These are phyloP conservation scores for Tetracladium marchalianum DNA, from an alignment of 495 filamentous ascomycete genomes.

Conservation along the genomic window DNA sequence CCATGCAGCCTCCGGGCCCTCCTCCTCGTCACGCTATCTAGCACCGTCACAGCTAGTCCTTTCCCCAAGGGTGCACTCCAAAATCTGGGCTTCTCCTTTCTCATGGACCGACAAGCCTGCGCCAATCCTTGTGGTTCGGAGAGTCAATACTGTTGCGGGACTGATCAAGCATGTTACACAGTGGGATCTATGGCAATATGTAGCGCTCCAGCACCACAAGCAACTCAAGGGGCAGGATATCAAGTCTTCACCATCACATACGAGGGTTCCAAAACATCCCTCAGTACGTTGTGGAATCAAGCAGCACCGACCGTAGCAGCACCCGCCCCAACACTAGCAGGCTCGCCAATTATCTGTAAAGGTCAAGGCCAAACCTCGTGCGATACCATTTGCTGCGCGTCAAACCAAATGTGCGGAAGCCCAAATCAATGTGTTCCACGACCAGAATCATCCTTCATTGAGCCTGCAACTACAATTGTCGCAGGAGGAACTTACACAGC, in stretches of 20 bases:
- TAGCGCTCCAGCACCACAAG: constrained; percentile 16
- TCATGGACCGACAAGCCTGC: constrained; percentile 38
- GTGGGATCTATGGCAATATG: constrained; percentile 32
- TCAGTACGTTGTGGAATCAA: constrained; percentile 47
- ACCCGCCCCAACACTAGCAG: constrained; percentile 29
- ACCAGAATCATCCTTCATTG: constrained; percentile 24
- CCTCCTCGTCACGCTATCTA: constrained; percentile 7
- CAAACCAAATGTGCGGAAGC: constrained; percentile 54
- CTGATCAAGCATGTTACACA: constrained; percentile 52
- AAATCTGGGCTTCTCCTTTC: constrained; percentile 27
- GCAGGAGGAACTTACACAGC: constrained; percentile 31
- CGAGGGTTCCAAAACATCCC: constrained; percentile 54
- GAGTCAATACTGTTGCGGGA: constrained; percentile 56
- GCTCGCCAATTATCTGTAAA: constrained; percentile 39
- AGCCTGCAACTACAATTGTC: neutral
- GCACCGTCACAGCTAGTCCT: constrained; percentile 6
- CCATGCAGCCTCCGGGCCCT: constrained; percentile 13
- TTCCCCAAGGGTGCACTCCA: constrained; percentile 6
- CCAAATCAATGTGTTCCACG: constrained; percentile 36
- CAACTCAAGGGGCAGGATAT: constrained; percentile 28
- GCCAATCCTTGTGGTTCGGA: constrained; percentile 57
- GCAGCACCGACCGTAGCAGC: constrained; percentile 32
- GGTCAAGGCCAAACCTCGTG: constrained; percentile 55
- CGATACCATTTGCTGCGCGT: constrained; percentile 65
- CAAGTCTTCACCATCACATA: constrained; percentile 63